Percentiles rank a stretch among this genome's conserved stretches.
Evolutionary conservation across 345 rosid species (phyloP).

Genomic region (Capsella bursapastoris): DNA sequence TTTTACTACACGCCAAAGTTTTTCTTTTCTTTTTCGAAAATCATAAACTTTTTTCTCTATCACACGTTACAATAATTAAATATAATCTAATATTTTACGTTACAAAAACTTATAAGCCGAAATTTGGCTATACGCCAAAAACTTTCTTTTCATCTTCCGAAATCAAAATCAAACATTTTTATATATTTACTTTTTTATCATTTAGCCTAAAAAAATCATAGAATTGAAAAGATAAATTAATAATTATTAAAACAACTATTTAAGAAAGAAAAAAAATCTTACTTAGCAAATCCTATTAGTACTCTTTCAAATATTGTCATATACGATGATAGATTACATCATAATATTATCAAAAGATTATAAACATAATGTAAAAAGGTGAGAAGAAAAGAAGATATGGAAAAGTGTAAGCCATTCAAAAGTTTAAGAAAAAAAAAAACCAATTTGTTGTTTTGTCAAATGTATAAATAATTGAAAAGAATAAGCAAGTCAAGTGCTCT

Average conservation of each 20-base stretch:
- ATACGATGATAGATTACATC: neutral
- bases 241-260: too few relatives aligned
- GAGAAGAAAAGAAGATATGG: neutral
- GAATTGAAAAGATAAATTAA: neutral
- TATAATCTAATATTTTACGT: neutral
- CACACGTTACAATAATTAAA: neutral
- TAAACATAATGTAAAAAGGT: slow-evolving; percentile 8
- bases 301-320: neutral
- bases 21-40: too few relatives aligned
- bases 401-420: slow-evolving; percentile 12
- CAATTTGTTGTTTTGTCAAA: slow-evolving; percentile 1
- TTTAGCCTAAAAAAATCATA: neutral
- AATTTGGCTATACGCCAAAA: neutral
- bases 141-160: neutral
- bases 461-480: slow-evolving; percentile 63
- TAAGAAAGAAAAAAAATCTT: neutral
- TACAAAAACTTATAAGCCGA: neutral
- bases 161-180: too few relatives aligned
- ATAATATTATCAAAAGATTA: neutral
- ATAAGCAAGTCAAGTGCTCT: slow-evolving; percentile 50
- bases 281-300: neutral
- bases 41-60: too few relatives aligned
- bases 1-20: too few relatives aligned
- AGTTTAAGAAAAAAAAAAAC: neutral
- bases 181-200: neutral